These are phyloP conservation scores for Fusarium praegraminearum DNA, from an alignment of 2,329 filamentous ascomycete species.

Conservation along the genomic window DNA sequence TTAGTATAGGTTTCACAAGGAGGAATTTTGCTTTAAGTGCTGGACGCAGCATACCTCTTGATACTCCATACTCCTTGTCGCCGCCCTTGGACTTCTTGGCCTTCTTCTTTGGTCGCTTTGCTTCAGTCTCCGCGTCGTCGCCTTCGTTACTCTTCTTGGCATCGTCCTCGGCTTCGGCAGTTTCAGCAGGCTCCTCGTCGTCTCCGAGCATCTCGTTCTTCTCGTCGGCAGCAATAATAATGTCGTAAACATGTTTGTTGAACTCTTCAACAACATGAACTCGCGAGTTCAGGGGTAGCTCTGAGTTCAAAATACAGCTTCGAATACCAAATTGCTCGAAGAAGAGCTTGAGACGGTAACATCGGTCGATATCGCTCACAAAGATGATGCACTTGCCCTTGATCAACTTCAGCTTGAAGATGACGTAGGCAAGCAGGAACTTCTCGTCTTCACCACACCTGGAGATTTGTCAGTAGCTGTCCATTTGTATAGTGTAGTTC, in stretches of 20 bases:
- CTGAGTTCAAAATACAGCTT: constrained; percentile 92
- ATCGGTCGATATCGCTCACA: constrained; percentile 86
- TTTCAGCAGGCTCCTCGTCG: constrained; percentile 62
- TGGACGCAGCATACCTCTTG: constrained; percentile 70
- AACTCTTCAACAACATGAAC: constrained; percentile 98
- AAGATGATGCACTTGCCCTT: constrained; percentile 84
- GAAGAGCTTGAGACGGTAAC: constrained; percentile 93
- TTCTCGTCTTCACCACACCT: constrained; percentile 97
- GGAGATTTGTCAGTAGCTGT: constrained; percentile 25
- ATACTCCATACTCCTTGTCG: constrained; percentile 94
- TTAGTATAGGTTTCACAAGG: constrained; percentile 26
- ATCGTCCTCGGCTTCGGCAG: constrained; percentile 52
- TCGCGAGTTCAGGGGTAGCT: constrained; percentile 91
- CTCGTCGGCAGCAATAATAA: constrained; percentile 96
- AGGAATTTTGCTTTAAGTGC: background rate
- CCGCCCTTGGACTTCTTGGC: constrained; percentile 68
- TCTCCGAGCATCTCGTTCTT: constrained; percentile 85
- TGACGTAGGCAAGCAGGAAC: constrained; percentile 90
- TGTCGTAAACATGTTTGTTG: constrained; percentile 96
- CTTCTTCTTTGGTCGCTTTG: constrained; percentile 51
- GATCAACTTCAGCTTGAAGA: constrained; percentile 93
- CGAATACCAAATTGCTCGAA: constrained; percentile 97
- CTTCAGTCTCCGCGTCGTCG: constrained; percentile 49
- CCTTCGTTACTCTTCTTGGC: constrained; percentile 28
- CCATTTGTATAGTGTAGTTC: background rate